Evolutionary conservation across 257 asterid species (phyloP).

Genomic region (Eustoma russellianum): DNA sequence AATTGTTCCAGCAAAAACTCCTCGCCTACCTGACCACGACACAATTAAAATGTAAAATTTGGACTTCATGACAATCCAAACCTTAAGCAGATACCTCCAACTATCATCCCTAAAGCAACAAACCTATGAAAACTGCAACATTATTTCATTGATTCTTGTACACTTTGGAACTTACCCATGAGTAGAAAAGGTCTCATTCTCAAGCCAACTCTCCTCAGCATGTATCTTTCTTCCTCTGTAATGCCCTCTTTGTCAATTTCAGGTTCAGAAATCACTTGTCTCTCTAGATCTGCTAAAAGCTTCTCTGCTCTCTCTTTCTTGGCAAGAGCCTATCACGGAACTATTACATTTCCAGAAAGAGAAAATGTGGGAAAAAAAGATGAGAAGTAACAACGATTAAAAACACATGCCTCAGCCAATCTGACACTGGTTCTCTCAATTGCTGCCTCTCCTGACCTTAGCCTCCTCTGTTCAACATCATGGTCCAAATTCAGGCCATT

Average conservation of each 20-base stretch:
- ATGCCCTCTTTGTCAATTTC: conserved; percentile 86
- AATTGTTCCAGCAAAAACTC: conserved; percentile 92
- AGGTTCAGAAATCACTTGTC: conserved; percentile 45
- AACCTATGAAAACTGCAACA: neutral
- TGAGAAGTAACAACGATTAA: conserved; percentile 9
- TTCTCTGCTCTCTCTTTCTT: conserved; percentile 73
- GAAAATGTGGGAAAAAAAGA: conserved; percentile 13
- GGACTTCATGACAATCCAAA: neutral
- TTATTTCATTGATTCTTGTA: neutral
- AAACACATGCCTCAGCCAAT: conserved; percentile 54
- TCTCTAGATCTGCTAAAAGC: conserved; percentile 58
- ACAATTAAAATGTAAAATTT: conserved; percentile 8
- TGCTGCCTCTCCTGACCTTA: conserved; percentile 32
- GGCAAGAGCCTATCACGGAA: conserved; percentile 58
- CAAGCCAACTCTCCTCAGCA: conserved; percentile 94
- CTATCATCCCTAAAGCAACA: neutral
- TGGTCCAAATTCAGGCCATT: conserved; percentile 14
- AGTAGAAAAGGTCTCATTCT: conserved; percentile 83
- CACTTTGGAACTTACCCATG: conserved; percentile 49
- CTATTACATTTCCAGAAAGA: conserved; percentile 10
- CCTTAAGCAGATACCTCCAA: neutral
- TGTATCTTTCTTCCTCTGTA: conserved; percentile 89
- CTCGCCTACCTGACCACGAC: conserved; percentile 71
- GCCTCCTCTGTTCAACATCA: conserved; percentile 28
- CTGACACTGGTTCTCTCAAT: conserved; percentile 44